Percentiles rank a stretch among this genome's conserved stretches.
These are phyloP conservation scores for Peltaster fructicola DNA, from an alignment of 2,329 filamentous ascomycete species.

Conservation along the genomic window DNA sequence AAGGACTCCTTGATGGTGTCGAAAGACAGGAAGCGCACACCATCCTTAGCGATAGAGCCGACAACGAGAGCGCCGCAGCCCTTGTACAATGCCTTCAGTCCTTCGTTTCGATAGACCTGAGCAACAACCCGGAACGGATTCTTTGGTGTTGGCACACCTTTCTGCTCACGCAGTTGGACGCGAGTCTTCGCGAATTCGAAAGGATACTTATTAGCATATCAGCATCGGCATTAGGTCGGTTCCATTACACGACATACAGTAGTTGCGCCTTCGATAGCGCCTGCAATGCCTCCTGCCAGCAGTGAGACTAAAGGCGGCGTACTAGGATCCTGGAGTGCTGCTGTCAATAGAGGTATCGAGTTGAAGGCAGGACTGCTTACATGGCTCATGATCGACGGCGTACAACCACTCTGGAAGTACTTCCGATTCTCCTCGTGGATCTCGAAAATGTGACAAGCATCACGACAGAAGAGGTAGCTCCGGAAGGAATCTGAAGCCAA, in stretches of 20 bases:
- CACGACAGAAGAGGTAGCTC: too few relatives aligned
- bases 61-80: conserved; percentile 43
- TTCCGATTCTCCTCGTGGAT: too few relatives aligned
- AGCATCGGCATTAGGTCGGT: not conserved
- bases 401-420: too few relatives aligned
- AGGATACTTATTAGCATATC: conserved; percentile 28
- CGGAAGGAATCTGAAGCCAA: too few relatives aligned
- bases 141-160: conserved; percentile 26
- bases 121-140: conserved; percentile 43
- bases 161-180: conserved; percentile 35
- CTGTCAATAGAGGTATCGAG: too few relatives aligned
- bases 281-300: conserved; percentile 19
- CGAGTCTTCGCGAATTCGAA: conserved; percentile 52
- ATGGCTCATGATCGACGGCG: too few relatives aligned
- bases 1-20: conserved; percentile 44
- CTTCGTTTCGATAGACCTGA: conserved; percentile 38
- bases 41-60: conserved; percentile 46
- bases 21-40: conserved; percentile 47
- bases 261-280: conserved; percentile 17
- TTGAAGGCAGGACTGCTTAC: too few relatives aligned
- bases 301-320: conserved; percentile 19
- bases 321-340: conserved; percentile 6
- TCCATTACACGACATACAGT: conserved; percentile 9
- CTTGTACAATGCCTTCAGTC: conserved; percentile 41
- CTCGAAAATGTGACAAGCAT: too few relatives aligned